Evolutionary conservation across 768 basidiomycete species (phyloP).

Genomic region (Lactifluus rugatus): DNA sequence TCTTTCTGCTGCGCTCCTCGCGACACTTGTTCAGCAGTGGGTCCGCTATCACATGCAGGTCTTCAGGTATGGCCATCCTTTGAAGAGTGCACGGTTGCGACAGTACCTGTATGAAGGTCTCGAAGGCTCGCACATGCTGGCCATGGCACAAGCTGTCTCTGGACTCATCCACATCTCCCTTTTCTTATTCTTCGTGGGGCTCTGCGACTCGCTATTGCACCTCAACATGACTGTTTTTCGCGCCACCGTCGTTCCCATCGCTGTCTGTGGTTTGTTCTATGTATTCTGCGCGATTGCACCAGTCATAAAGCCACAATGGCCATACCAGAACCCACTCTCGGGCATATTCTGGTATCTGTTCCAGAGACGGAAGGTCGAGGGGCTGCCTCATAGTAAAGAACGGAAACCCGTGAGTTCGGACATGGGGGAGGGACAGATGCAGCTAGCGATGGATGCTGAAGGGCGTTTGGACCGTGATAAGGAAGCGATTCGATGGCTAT

Average conservation of each 20-base stretch:
- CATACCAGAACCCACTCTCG: constrained; percentile 10
- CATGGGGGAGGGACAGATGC: neutral
- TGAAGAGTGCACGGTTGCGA: constrained; percentile 32
- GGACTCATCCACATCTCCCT: constrained; percentile 40
- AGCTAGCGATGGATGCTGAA: neutral
- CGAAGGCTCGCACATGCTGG: constrained; percentile 31
- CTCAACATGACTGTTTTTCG: constrained; percentile 15
- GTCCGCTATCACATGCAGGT: constrained; percentile 28
- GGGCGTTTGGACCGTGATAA: neutral
- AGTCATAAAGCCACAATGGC: constrained; percentile 3
- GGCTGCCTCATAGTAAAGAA: neutral
- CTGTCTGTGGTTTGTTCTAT: constrained; percentile 11
- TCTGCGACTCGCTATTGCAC: constrained; percentile 35
- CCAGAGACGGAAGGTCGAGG: neutral
- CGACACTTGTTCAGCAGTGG: constrained; percentile 46
- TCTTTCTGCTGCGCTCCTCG: constrained; percentile 33
- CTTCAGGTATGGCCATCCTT: constrained; percentile 23
- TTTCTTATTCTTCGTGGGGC: constrained; percentile 42
- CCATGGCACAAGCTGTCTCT: constrained; percentile 36
- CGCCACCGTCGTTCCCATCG: constrained; percentile 1
- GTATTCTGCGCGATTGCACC: neutral
- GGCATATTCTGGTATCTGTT: constrained; percentile 2
- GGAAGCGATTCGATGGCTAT: neutral
- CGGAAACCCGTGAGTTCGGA: neutral
- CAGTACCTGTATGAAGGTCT: constrained; percentile 32